Conservation (phyloP, 2,329 filamentous ascomycete species). For the Zasmidium citrigriseum region DNA sequence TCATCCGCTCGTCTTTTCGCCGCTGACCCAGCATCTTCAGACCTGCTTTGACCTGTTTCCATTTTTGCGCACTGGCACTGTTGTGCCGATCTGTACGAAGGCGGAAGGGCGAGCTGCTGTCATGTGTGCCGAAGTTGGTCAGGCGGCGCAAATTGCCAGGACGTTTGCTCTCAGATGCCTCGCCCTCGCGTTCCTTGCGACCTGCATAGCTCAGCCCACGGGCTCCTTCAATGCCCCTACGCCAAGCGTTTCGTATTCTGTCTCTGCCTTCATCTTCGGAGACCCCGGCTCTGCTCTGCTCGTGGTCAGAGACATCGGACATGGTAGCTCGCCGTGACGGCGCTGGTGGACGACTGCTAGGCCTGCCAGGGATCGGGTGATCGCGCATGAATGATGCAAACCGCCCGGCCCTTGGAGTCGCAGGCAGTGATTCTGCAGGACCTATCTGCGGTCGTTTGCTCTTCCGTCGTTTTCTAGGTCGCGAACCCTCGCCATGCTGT, state of each 20-base stretch:
- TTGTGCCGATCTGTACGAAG: slow-evolving; percentile 49
- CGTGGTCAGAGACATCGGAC: slow-evolving; percentile 30
- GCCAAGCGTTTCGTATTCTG: slow-evolving; percentile 49
- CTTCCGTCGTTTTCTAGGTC: slow-evolving; percentile 65
- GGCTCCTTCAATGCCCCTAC: slow-evolving; percentile 48
- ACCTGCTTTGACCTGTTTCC: slow-evolving; percentile 90
- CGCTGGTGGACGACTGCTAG: slow-evolving; percentile 61
- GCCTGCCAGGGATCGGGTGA: slow-evolving; percentile 44
- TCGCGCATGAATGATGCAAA: slow-evolving; percentile 50
- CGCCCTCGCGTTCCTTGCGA: slow-evolving; percentile 30
- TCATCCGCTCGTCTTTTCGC: slow-evolving; percentile 80
- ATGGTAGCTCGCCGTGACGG: slow-evolving; percentile 56
- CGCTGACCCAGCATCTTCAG: slow-evolving; percentile 75
- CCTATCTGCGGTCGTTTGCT: slow-evolving; percentile 59
- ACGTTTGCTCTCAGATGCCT: slow-evolving; percentile 39
- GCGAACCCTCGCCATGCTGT: slow-evolving; percentile 42
- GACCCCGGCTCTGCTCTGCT: slow-evolving; percentile 43
- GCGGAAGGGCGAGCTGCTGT: slow-evolving; percentile 43
- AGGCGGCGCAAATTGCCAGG: slow-evolving; percentile 49
- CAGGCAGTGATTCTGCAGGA: slow-evolving; percentile 65
- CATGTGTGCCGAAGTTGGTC: slow-evolving; percentile 43
- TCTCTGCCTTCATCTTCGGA: slow-evolving; percentile 55
- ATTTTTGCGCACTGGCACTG: slow-evolving; percentile 69
- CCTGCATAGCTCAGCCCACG: slow-evolving; percentile 48
- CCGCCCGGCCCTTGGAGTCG: slow-evolving; percentile 61